Conservation (phyloP, 352 stramenopile species). For the Pythium grandisporangium region DNA sequence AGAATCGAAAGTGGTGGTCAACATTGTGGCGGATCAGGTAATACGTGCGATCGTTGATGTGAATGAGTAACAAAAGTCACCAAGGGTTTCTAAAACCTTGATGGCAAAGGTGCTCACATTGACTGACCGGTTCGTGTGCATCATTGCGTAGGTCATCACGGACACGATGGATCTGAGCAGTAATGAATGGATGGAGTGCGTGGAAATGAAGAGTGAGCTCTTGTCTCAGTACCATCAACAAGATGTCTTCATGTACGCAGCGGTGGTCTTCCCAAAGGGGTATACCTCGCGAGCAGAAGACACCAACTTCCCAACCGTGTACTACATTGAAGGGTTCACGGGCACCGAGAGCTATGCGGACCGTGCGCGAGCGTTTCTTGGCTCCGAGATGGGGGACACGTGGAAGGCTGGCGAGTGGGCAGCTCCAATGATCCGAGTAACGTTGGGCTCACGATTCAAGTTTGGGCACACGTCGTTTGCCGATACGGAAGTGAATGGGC, state of each 20-base stretch:
- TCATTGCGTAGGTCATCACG: constrained; percentile 3
- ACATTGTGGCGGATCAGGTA: constrained; percentile 47
- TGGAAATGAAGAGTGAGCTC: constrained; percentile 60
- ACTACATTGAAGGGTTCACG: constrained; percentile 75
- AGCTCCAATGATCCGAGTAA: constrained; percentile 58
- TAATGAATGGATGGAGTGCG: constrained; percentile 50
- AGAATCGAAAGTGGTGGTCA: constrained; percentile 18
- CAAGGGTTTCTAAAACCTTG: too few species aligned
- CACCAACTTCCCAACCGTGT: constrained; percentile 43
- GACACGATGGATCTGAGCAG: constrained; percentile 31
- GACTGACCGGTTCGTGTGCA: background rate
- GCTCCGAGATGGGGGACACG: constrained; percentile 45
- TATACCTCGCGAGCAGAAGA: constrained; percentile 18
- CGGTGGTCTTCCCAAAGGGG: constrained; percentile 47
- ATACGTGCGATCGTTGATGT: background rate
- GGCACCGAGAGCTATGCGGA: constrained; percentile 53
- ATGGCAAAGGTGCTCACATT: too few species aligned
- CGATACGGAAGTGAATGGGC: constrained; percentile 50
- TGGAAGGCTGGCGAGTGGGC: constrained; percentile 52
- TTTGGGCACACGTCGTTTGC: constrained; percentile 74
- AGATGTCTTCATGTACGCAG: constrained; percentile 61
- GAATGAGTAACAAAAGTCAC: too few species aligned
- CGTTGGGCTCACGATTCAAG: constrained; percentile 60
- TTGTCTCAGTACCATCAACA: constrained; percentile 58
- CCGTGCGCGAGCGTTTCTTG: constrained; percentile 47